Base-by-base conservation (phyloP, 2,329 filamentous ascomycete genomes). In the Tolypocladium album region DNA sequence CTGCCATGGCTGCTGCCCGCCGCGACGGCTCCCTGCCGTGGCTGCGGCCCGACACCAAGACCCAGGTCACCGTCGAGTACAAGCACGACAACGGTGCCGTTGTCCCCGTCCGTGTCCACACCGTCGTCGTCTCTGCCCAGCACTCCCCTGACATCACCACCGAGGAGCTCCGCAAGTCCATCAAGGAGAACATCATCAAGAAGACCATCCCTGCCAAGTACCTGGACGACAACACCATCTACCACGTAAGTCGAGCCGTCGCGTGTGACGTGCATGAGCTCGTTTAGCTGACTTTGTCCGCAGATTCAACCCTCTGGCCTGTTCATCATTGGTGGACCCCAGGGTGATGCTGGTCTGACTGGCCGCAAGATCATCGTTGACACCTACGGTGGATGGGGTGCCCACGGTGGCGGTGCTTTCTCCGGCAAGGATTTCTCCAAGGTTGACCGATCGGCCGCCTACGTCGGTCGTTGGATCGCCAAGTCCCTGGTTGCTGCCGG, bases 361-460 rank as follows among this genome's bases (percentile, higher is more conserved):
- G 94, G 94, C 77, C 92, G 94, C 74, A 99, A 99, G 88, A 99
- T 99, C 86, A 88, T 97, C 68, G 94, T 99, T 76, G 94, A 99
- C 82, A 97, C 94, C 77, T 99, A 99, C 82, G 94, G 94, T 83
- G 94, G 94, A 72, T 97, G 94, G 94, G 94, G 94, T 82, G 94
- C 94, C 70, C 94, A 99, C 85, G 94, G 94, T 84, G 94, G 94
- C 84, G 94, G 94, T 88, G 94, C 94, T 78, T 99, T 99, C 89
- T 97, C 94, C 72, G 94, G 94, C 73, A 99, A 99, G 88, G 94
- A 99, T 79, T 99, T 97, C 87, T 97, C 92, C 85, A 99, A 99
- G 87, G 94, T 99, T 79, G 94, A 99, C 76, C 90, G 94, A 71
- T 97, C 94, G 59, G 94, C 94, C 67, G 94, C 94, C 73, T 99